A percentile compares a stretch with the other conserved stretches of the same genome.
These are phyloP conservation scores for Ichthyophthirius multifiliis DNA, from an alignment of 169 alveolate species.

Conservation along the genomic window DNA sequence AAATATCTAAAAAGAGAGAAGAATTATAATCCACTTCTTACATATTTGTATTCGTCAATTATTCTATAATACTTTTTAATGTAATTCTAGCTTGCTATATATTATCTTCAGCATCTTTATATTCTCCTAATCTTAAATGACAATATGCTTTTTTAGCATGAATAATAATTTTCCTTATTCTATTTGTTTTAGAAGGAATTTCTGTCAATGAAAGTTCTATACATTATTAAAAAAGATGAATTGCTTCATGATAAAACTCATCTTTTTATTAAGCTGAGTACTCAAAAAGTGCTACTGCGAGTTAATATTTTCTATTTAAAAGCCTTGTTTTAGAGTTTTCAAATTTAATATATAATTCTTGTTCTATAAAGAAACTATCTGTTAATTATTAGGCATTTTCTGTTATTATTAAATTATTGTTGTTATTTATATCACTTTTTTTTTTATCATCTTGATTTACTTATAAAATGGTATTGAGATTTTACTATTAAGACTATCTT, in stretches of 20 bases:
- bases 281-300: conserved; percentile 20
- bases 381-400: too few species aligned
- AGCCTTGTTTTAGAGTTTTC: not conserved
- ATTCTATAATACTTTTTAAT: too few species aligned
- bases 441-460: too few species aligned
- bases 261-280: conserved; percentile 12
- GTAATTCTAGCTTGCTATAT: conserved; percentile 6
- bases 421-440: too few species aligned
- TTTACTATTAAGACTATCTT: too few species aligned
- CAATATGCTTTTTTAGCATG: not conserved
- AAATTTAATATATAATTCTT: not conserved
- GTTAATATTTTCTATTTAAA: conserved; percentile 25
- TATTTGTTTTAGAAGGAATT: not conserved
- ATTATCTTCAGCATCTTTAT: not conserved
- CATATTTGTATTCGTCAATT: too few species aligned
- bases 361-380: too few species aligned
- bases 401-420: too few species aligned
- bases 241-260: conserved; percentile 25
- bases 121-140: not conserved
- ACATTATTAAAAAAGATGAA: conserved; percentile 10
- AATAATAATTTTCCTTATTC: not conserved
- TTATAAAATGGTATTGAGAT: too few species aligned
- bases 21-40: too few species aligned
- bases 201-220: not conserved
- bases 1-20: not conserved